Percentiles rank a stretch among this genome's conserved stretches.
Conservation (phyloP, 768 basidiomycete species). For the Mycena epipterygia region DNA sequence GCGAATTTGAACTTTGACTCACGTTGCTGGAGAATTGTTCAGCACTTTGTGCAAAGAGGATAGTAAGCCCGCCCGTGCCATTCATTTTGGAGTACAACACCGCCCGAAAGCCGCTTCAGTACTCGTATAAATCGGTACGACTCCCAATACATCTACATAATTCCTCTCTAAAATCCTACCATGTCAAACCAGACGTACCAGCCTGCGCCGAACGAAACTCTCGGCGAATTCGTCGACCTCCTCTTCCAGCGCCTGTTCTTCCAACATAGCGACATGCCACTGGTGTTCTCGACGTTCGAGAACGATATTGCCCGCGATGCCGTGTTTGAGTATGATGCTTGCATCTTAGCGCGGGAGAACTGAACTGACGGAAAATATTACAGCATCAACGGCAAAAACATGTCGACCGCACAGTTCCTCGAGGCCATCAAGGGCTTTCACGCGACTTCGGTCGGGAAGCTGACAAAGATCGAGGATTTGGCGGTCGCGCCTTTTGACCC, state of each 20-base stretch:
- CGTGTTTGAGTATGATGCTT: slow-evolving; percentile 1
- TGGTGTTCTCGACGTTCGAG: slow-evolving; percentile 15
- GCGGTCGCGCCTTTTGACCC: slow-evolving; percentile 5
- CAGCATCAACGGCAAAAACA: slow-evolving; percentile 17
- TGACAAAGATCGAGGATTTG: slow-evolving; percentile 16
- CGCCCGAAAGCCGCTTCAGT: not conserved
- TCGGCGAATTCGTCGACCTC: slow-evolving; percentile 27
- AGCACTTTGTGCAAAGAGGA: not conserved
- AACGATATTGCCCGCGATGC: slow-evolving; percentile 23
- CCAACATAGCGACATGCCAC: slow-evolving; percentile 5
- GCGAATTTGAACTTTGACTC: not conserved
- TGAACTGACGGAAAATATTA: not conserved
- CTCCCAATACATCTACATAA: not conserved
- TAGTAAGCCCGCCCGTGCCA: slow-evolving; percentile 8
- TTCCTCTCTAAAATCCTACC: not conserved
- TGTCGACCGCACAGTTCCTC: slow-evolving; percentile 13
- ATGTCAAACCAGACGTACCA: slow-evolving; percentile 24
- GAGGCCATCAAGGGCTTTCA: slow-evolving; percentile 20
- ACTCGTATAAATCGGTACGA: not conserved
- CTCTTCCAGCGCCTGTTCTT: slow-evolving; percentile 30
- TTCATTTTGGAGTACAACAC: not conserved
- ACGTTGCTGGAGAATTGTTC: not conserved
- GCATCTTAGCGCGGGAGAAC: not conserved
- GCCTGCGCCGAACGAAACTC: slow-evolving; percentile 17
- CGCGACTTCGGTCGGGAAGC: not conserved